Percentiles rank a stretch among this genome's conserved stretches.
Evolutionary conservation across 2,329 filamentous ascomycete genomes (phyloP).

Genomic region (Alternaria infectoria): DNA sequence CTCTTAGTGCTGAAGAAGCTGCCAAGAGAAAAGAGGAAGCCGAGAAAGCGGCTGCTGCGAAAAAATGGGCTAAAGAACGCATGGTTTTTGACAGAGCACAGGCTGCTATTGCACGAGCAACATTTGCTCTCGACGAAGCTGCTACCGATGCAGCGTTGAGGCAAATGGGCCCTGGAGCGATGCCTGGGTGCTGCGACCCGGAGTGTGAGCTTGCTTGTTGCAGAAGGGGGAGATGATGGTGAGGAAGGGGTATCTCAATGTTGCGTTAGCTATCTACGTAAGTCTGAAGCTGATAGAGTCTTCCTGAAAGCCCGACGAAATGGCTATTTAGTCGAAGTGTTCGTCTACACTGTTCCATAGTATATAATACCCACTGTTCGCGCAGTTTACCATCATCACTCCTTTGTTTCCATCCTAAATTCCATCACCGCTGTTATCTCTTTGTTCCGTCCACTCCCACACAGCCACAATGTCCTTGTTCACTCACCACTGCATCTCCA

Average conservation of each 20-base stretch:
- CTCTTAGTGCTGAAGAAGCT: neutral
- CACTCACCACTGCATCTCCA: neutral
- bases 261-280: neutral
- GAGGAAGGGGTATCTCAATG: neutral
- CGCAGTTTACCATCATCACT: neutral
- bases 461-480: neutral
- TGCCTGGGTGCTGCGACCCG: neutral
- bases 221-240: neutral
- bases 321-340: neutral
- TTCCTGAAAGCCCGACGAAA: rapidly evolving
- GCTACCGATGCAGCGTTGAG: neutral
- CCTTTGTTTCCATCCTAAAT: neutral
- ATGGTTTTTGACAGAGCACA: neutral
- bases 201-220: neutral
- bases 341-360: neutral
- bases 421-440: neutral
- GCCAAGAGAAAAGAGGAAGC: neutral
- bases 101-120: neutral
- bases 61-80: neutral
- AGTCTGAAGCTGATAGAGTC: neutral
- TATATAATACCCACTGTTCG: neutral
- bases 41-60: neutral
- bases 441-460: neutral
- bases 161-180: neutral
- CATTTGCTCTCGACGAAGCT: neutral